Evolutionary conservation across 2,329 filamentous ascomycete genomes (phyloP), one percentile per base, ranked within the genome.

Genomic region (Xylariales sp.): DNA sequence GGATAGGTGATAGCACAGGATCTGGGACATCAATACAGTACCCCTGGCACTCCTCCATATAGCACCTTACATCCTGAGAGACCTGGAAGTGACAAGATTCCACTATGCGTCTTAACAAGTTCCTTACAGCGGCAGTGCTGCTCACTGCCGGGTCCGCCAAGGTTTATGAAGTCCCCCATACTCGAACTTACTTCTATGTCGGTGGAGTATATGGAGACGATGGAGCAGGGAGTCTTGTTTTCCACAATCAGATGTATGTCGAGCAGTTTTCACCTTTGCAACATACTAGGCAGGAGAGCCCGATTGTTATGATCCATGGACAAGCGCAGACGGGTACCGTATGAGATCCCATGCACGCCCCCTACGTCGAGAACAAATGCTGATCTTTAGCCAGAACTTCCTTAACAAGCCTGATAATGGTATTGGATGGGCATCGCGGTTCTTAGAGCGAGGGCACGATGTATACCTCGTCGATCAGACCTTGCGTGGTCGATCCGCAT

Each of bases 231-330:
- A n/a, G n/a, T n/a, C n/a, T n/a, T n/a, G n/a, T n/a, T n/a, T n/a
- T n/a, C n/a, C n/a, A n/a, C n/a, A n/a, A n/a, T n/a, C 74, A 78
- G 58, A 73, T 77, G 63, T 77, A 78, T 48, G 70, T 76, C 20
- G 74, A 78, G 58, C 62, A 62, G 42, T 59, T 76, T 12, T 48
- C 51, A 5, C 69, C 71, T n/a, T n/a, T n/a, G n/a, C n/a, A n/a
- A n/a, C n/a, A 11, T 45, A 51, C 5, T 14, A 20, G 11, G 18
- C 34, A 8, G 54, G 52, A 24, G 50, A 44, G 22, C 49, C 37
- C 28, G 53, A 53, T 72, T 24, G 51, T 72, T 19, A 57, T 71
- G 39, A 64, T 72, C 35, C 65, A 70, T 29, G 70, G 69, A 15
- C 56, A 60, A 37, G 65, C 56, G 8, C 60, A 66, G 46, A 66